Evolutionary conservation across 2,329 filamentous ascomycete genomes (phyloP).

Genomic region (Dryadomyces sulphureus): DNA sequence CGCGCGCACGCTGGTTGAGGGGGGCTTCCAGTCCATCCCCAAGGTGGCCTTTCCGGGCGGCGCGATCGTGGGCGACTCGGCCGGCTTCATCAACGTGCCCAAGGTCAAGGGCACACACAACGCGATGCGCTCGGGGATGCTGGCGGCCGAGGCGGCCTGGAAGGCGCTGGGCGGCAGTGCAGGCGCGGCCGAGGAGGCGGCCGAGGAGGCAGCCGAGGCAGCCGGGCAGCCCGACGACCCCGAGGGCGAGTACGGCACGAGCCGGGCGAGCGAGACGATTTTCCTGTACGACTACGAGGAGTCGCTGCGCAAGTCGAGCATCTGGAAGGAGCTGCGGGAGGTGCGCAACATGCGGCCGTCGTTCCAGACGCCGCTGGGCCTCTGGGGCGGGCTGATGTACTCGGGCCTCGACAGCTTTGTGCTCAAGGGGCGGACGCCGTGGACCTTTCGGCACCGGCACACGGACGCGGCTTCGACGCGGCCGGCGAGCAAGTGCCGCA

Average conservation of each 20-base stretch:
- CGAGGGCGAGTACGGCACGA: not conserved
- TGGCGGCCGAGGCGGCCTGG: slow-evolving; percentile 85
- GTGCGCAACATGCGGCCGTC: slow-evolving; percentile 96
- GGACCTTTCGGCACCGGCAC: slow-evolving; percentile 78
- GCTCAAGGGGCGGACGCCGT: slow-evolving; percentile 71
- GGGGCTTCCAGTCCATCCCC: slow-evolving; percentile 93
- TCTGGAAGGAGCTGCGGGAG: slow-evolving; percentile 89
- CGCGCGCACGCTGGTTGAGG: slow-evolving; percentile 80
- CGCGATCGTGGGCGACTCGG: slow-evolving; percentile 88
- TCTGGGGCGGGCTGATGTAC: slow-evolving; percentile 84
- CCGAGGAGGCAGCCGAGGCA: not conserved
- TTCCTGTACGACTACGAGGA: slow-evolving; percentile 95
- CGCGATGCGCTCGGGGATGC: slow-evolving; percentile 93
- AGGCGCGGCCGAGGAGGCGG: not conserved
- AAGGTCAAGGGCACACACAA: slow-evolving; percentile 99
- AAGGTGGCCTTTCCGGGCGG: slow-evolving; percentile 95
- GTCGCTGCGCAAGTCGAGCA: slow-evolving; percentile 65
- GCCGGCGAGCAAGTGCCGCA: slow-evolving; percentile 60
- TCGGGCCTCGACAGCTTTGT: slow-evolving; percentile 85
- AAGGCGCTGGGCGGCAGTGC: slow-evolving; percentile 46
- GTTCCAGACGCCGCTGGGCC: slow-evolving; percentile 74
- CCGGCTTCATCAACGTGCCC: slow-evolving; percentile 91
- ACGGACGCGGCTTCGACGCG: slow-evolving; percentile 70
- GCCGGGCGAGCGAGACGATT: slow-evolving; percentile 34
- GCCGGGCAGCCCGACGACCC: not conserved